These are phyloP conservation scores for Penicillium sp. DNA, from an alignment of 2,329 filamentous ascomycete species.

Conservation along the genomic window DNA sequence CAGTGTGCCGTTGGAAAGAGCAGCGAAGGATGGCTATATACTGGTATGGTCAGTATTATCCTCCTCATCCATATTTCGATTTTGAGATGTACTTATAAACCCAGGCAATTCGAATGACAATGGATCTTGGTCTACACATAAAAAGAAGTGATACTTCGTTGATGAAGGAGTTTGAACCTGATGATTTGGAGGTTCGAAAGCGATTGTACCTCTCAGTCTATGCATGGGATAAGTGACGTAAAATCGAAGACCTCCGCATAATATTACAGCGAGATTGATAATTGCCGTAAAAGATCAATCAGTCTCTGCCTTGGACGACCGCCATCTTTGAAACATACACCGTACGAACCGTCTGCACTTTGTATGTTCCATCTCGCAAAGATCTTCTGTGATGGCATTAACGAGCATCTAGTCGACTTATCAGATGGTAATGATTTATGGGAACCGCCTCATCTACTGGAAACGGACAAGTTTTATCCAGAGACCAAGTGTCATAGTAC, in stretches of 20 bases:
- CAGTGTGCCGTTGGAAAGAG: slow-evolving; percentile 25
- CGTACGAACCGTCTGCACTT: slow-evolving; percentile 9
- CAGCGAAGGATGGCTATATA: slow-evolving; percentile 28
- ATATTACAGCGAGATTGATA: background rate
- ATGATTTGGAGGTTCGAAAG: slow-evolving; percentile 23
- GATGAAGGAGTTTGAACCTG: slow-evolving; percentile 18
- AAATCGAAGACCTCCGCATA: background rate
- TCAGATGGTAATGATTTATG: slow-evolving; percentile 16
- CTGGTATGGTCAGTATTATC: slow-evolving; percentile 19
- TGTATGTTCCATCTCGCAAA: background rate
- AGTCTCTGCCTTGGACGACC: slow-evolving; percentile 24
- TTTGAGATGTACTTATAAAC: background rate
- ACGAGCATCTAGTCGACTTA: slow-evolving; percentile 10
- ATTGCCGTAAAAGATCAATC: slow-evolving; percentile 12
- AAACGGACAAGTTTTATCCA: slow-evolving; percentile 12
- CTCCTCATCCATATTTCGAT: background rate
- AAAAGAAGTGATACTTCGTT: slow-evolving; percentile 12
- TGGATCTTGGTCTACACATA: slow-evolving; percentile 24
- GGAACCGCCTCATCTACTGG: slow-evolving; percentile 10
- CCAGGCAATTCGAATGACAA: slow-evolving; percentile 25
- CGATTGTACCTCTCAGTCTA: slow-evolving; percentile 22
- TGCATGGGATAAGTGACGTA: slow-evolving; percentile 23
- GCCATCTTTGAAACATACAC: slow-evolving; percentile 16
- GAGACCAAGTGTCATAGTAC: slow-evolving; percentile 13
- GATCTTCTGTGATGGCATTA: background rate